Evolutionary conservation across 2,329 filamentous ascomycete species (phyloP), one percentile per base, ranked within the genome.

Genomic region (Xylariaceae sp.): DNA sequence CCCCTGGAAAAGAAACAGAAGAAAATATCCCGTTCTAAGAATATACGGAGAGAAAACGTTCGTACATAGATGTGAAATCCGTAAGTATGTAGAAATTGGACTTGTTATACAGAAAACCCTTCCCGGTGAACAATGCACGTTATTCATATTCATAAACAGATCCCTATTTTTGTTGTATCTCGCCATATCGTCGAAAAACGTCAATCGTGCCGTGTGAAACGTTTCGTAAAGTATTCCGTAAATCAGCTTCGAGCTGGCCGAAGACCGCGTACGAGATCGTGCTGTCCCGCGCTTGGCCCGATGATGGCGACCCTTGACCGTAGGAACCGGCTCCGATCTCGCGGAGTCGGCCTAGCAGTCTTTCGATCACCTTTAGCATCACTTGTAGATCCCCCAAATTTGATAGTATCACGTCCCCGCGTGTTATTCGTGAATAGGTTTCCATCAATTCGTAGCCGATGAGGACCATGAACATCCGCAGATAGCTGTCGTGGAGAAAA

Each of bases 361-460:
- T 56, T 44, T 66, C 65, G 5, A 67, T 59, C 2, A 67, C n/a
- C 53, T 63, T 65, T 49, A 67, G 15, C 47, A 67, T 62, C n/a
- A 60, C 57, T 18, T 63, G 62, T n/a, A 67, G 42, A 9, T 66
- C 62, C 17, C 63, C 65, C 30, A 67, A 35, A 35, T 63, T 64
- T 5, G 56, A 42, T 44, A 59, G 55, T 35, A 55, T 45, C 35
- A 56, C 61, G n/a, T 57, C 58, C n/a, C 61, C 59, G 57, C 53
- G 61, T 9, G 58, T 63, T 2, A 51, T 55, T 30, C 51, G 61
- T n/a, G 62, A 60, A 42, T 63, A 66, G 39, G 56, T 58, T n/a
- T 60, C 58, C 65, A 67, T 66, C 13, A 66, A 51, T 39, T 67
- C 65, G 49, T 66, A 65, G 4, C 60, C 65, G 37, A 67, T 62